Conservation (phyloP, 2,329 filamentous ascomycete species). For the Phaeophleospora eucalypticola region DNA sequence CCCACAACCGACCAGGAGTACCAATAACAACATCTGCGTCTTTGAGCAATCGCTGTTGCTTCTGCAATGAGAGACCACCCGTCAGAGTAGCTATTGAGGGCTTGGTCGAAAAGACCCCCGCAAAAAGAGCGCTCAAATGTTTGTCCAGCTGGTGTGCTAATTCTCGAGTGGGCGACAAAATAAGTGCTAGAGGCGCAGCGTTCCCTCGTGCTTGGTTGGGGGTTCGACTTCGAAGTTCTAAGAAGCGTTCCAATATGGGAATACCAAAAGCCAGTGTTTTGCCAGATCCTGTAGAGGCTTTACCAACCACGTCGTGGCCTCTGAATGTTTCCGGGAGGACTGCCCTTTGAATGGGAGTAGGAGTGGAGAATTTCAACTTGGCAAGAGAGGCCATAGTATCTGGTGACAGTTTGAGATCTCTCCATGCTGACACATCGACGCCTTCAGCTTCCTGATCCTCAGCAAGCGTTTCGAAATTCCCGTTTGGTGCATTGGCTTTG, state of each 20-base stretch:
- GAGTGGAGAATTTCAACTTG: conserved; percentile 72
- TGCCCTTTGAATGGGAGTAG: conserved; percentile 74
- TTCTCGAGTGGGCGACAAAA: conserved; percentile 89
- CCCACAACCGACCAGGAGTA: conserved; percentile 89
- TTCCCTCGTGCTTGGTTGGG: conserved; percentile 30
- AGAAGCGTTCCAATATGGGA: conserved; percentile 81
- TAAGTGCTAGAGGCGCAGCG: conserved; percentile 62
- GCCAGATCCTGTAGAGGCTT: conserved; percentile 92
- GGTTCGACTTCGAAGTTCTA: conserved; percentile 45
- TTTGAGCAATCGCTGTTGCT: conserved; percentile 80
- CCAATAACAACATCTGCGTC: conserved; percentile 83
- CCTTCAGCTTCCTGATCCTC: conserved; percentile 50
- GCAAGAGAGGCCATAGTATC: conserved; percentile 69
- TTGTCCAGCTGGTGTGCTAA: conserved; percentile 85
- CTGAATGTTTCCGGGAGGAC: conserved; percentile 77
- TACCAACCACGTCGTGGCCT: conserved; percentile 89
- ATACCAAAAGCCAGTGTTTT: conserved; percentile 95
- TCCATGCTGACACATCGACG: conserved; percentile 75
- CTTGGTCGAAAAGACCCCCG: conserved; percentile 55
- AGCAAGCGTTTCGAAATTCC: conserved; percentile 47
- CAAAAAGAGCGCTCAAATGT: conserved; percentile 73
- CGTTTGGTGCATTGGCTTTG: neutral
- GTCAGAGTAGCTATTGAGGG: conserved; percentile 77
- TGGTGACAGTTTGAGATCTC: conserved; percentile 66
- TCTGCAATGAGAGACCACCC: conserved; percentile 87